Conservation (phyloP, 176 grass and related monocot species). For the Aegilops speltoides region DNA sequence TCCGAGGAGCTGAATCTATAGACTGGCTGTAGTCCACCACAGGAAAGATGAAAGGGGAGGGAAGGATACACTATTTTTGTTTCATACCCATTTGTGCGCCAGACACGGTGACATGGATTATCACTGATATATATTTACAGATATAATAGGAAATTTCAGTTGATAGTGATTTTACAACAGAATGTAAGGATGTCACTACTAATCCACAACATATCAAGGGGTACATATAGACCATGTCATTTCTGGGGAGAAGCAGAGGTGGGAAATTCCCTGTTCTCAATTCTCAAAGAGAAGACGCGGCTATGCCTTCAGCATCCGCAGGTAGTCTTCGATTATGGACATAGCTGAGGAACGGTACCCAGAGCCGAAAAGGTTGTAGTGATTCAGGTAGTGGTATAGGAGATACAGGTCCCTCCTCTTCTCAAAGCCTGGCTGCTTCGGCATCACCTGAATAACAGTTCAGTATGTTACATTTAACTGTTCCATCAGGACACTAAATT, state of each 20-base stretch:
- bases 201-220: neutral
- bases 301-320: conserved; percentile 51
- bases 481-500: neutral
- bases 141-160: neutral
- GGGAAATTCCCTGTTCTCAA: conserved; percentile 21
- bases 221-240: neutral
- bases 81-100: neutral
- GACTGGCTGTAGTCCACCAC: too few relatives aligned
- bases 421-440: conserved; percentile 71
- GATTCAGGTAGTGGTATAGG: conserved; percentile 84
- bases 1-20: too few relatives aligned
- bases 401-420: conserved; percentile 70
- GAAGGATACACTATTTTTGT: neutral
- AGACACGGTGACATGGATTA: neutral
- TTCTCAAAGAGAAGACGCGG: neutral
- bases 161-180: neutral
- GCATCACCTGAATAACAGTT: conserved; percentile 55
- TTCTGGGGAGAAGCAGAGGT: neutral
- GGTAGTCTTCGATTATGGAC: conserved; percentile 76
- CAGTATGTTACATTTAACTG: neutral
- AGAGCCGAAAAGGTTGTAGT: conserved; percentile 86
- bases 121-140: conserved; percentile 10
- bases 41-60: too few relatives aligned
- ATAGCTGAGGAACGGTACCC: conserved; percentile 63
- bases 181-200: too few relatives aligned